Conservation (phyloP, 129 eudicot species). For the Saposhnikovia divaricata region DNA sequence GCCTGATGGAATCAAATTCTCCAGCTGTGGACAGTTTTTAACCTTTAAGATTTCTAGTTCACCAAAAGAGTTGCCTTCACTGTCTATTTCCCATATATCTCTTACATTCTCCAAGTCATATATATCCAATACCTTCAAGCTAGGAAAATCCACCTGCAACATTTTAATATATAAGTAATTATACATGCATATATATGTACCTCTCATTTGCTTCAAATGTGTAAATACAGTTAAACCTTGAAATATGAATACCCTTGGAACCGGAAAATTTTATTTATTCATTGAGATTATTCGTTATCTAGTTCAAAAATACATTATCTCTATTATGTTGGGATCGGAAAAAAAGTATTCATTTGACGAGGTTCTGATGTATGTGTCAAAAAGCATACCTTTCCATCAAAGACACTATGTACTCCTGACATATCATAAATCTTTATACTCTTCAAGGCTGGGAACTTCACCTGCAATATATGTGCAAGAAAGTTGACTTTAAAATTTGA, state of each 20-base stretch:
- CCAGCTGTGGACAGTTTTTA: not conserved
- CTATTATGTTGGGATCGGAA: no score
- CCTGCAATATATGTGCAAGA: not conserved
- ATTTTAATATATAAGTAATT: not conserved
- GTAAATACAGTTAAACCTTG: no score
- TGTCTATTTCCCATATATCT: not conserved
- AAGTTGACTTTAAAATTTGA: not conserved
- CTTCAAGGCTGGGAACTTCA: not conserved
- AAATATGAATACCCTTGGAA: no score
- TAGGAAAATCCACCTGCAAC: slow-evolving; percentile 4
- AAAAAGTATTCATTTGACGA: no score
- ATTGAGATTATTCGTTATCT: no score
- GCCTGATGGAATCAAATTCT: not conserved
- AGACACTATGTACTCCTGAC: not conserved
- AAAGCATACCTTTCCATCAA: not conserved
- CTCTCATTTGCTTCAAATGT: not conserved
- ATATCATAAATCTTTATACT: not conserved
- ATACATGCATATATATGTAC: no score
- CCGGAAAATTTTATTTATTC: no score
- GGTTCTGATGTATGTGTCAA: not conserved
- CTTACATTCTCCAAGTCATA: not conserved
- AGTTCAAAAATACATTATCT: no score
- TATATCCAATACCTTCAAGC: not conserved
- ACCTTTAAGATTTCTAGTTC: not conserved
- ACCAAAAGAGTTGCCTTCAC: not conserved